Percentiles rank a stretch among this genome's conserved stretches.
Conservation (phyloP, 371 early-diverging fungal species). For the Syncephalis fuscata region DNA sequence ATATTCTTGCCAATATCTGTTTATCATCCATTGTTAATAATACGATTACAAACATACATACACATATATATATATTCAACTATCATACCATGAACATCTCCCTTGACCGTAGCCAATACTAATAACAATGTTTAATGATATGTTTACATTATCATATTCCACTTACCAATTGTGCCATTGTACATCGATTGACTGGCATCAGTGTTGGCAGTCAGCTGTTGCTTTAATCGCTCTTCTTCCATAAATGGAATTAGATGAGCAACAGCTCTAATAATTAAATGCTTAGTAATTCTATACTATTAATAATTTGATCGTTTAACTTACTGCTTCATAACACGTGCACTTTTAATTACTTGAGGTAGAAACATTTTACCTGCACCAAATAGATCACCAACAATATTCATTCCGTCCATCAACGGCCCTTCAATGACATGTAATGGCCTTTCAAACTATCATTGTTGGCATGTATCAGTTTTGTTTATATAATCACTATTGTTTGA, state of each 20-base stretch:
- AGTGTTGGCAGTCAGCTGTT: neutral
- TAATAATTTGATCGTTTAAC: no score
- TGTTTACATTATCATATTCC: conserved; percentile 61
- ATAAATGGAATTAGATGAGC: conserved; percentile 86
- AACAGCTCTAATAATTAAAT: conserved; percentile 71
- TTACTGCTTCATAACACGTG: conserved; percentile 20
- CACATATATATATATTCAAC: no score
- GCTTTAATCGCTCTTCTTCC: conserved; percentile 44
- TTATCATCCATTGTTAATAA: no score
- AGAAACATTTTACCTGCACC: conserved; percentile 90
- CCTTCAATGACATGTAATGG: conserved; percentile 89
- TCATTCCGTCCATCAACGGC: conserved; percentile 89
- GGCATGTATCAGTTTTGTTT: no score
- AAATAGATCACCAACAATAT: conserved; percentile 81
- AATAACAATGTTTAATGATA: conserved; percentile 10
- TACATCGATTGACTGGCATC: neutral
- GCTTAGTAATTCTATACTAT: no score
- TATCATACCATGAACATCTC: conserved; percentile 50
- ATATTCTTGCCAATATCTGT: conserved; percentile 73
- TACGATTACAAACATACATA: no score
- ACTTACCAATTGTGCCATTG: conserved; percentile 6
- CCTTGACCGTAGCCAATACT: conserved; percentile 87
- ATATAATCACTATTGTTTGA: no score
- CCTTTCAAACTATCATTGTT: conserved; percentile 37
- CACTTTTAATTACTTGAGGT: conserved; percentile 92